Base-by-base conservation (phyloP, 2,329 filamentous ascomycete genomes). In the Arthroderma sp. region DNA sequence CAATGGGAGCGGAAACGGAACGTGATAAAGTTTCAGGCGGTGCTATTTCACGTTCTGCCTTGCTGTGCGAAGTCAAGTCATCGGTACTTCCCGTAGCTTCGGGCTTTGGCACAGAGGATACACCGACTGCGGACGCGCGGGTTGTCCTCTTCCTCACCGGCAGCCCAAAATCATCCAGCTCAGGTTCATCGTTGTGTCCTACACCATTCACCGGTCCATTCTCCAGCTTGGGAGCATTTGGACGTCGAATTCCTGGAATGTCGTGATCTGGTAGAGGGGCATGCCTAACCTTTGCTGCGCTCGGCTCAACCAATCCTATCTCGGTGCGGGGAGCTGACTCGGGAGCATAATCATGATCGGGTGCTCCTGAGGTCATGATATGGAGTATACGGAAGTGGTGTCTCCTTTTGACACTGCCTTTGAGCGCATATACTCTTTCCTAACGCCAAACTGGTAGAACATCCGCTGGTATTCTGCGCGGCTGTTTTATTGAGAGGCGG, bases 161-260 rank as follows among this genome's bases (percentile, higher is more conserved):
- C 27, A 50, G 29, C 11, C 48, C 48, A 39, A 50, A 50, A 38
- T 50, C 48, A 38, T 50, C 48, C 27, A 50, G 22, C 40, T 48
- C 45, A 34, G 48, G 22, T 37, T 48, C 45, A 34, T 43, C 41
- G 8, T 31, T 29, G 27, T 10, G 10, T 4, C n/a, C n/a, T n/a
- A 27, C 40, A 6, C 15, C 4, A n/a, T 42, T 42, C 8, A 29
- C 6, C 6, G 31, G 6, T n/a, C 30, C 7, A n/a, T 5, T 42
- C 29, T 43, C 33, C 8, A 8, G 7, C 32, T 34, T 34, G 32
- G 11, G 32, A 34, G 32, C 8, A 8, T 34, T 34, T 9, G 32
- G 15, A 22, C 15, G 15, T 22, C 15, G 15, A 22, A 22, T 22
- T 22, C 15, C 32, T 34, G 32, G 11, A 34, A 9, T 11, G 8